phyloP scores from a whole-genome alignment of 257 asterid genomes.

The Coffea eugenioides region DNA sequence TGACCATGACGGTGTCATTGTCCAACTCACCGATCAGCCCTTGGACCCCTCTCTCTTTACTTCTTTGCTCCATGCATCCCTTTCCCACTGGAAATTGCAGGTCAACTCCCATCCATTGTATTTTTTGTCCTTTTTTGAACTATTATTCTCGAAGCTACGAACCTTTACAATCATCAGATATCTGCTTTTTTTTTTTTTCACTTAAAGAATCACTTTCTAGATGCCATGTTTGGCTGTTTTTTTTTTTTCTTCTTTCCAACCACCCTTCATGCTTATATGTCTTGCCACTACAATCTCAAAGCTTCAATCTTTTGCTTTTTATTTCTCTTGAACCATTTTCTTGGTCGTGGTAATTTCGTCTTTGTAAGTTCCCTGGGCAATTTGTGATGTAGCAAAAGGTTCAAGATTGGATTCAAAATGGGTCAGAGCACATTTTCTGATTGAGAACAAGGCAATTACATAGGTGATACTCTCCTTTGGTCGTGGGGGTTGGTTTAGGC shows the following conservation, averaged over 20 bases:
- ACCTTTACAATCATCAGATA: background rate
- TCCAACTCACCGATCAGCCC: slow-evolving; percentile 70
- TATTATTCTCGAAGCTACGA: background rate
- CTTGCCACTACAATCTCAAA: background rate
- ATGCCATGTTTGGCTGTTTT: too few relatives aligned
- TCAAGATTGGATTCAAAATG: background rate
- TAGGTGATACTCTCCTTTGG: background rate
- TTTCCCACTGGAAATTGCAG: slow-evolving; percentile 72
- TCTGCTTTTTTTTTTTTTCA: background rate
- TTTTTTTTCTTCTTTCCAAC: too few relatives aligned
- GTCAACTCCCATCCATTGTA: slow-evolving; percentile 21
- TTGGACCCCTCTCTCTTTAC: slow-evolving; percentile 54
- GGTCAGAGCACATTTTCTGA: background rate
- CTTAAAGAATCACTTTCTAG: background rate
- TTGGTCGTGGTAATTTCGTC: background rate
- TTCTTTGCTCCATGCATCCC: slow-evolving; percentile 68
- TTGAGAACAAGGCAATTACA: background rate
- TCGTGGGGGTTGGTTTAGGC: background rate
- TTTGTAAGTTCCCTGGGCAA: background rate
- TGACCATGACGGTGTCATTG: slow-evolving; percentile 71
- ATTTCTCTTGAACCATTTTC: background rate
- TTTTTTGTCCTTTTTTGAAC: too few relatives aligned
- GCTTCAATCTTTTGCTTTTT: background rate
- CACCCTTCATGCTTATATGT: background rate
- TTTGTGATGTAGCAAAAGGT: background rate